These are phyloP conservation scores for Cocos nucifera DNA, from an alignment of 176 grass and related monocot genomes.

Conservation along the genomic window DNA sequence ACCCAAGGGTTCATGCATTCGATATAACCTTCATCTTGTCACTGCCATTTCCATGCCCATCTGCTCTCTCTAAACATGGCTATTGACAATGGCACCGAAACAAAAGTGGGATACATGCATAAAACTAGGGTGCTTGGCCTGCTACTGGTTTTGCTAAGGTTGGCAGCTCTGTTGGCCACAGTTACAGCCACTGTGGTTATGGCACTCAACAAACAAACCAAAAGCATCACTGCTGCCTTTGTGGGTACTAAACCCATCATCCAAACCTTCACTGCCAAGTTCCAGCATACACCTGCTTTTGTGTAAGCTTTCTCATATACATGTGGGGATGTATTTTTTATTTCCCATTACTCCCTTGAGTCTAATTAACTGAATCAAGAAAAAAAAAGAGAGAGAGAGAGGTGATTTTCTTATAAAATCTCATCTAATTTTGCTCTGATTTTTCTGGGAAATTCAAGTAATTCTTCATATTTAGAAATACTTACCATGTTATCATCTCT, in stretches of 20 bases:
- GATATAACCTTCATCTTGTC: neutral
- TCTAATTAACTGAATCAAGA: no score
- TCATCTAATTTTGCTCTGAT: no score
- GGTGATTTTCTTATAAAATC: no score
- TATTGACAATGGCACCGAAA: constrained; percentile 25
- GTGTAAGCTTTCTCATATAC: constrained; percentile 29
- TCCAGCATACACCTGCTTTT: constrained; percentile 61
- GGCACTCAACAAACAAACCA: constrained; percentile 68
- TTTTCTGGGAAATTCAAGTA: no score
- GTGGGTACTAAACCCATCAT: constrained; percentile 52
- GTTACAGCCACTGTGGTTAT: constrained; percentile 44
- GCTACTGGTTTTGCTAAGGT: constrained; percentile 33
- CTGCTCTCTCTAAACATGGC: constrained; percentile 24
- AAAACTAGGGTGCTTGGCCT: constrained; percentile 25
- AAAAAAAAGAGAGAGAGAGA: no score
- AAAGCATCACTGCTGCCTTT: constrained; percentile 43
- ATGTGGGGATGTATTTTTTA: no score
- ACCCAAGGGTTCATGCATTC: no score
- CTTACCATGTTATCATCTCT: no score
- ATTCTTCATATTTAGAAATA: no score
- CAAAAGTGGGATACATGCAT: constrained; percentile 6
- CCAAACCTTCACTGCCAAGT: constrained; percentile 59
- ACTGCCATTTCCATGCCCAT: neutral
- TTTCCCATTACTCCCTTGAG: no score
- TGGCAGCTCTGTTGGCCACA: constrained; percentile 25